Base-by-base conservation (phyloP, 2,329 filamentous ascomycete genomes). In the Chaetomium olivaceum region DNA sequence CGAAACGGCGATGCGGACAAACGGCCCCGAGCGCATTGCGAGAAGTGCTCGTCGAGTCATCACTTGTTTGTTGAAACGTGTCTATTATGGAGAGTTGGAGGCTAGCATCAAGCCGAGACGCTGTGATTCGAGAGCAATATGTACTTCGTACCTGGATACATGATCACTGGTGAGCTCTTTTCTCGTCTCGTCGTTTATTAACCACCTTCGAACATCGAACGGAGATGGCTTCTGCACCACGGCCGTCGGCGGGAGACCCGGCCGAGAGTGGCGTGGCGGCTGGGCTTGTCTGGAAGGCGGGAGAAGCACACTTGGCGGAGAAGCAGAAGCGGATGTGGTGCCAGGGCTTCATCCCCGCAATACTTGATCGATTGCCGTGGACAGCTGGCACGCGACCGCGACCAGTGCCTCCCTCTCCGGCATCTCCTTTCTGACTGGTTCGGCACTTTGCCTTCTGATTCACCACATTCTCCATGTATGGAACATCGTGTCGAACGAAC, bases 1-100 rank as follows among this genome's bases (percentile, higher is more conserved):
- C 62, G 58, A 67, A 68, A 69, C 64, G 64, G 67, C 68, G 60
- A 62, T 54, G 56, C 70, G 69, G 70, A 71, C 62, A 63, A 57
- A 33, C 46, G 9, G 29, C 56, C 33, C 70, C 70, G 69, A 68
- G 50, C 19, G 4, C 50, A 29, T 21, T 36, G n/a, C n/a, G n/a
- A 56, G 19, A 21, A 27, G n/a, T 52, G 8, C 50, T 11, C 27
- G 3, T 29, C 27, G 27, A 3, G 27, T 29, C 23, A 33, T 57
- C 39, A 43, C 39, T n/a, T 43, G 16, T 43, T 43, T 16, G 16
- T 7, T 19, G 16, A 43, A 14, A 43, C 39, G 39, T 43, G 16
- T 43, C 39, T 16, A 19, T 14, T 19, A 5, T 43, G 33, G 1
- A 12, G 9, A 36, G 11, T 36, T 36, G 33, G 33, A 3, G 33